phyloP scores from a whole-genome alignment of 257 asterid species.

The Solanum etuberosum region DNA sequence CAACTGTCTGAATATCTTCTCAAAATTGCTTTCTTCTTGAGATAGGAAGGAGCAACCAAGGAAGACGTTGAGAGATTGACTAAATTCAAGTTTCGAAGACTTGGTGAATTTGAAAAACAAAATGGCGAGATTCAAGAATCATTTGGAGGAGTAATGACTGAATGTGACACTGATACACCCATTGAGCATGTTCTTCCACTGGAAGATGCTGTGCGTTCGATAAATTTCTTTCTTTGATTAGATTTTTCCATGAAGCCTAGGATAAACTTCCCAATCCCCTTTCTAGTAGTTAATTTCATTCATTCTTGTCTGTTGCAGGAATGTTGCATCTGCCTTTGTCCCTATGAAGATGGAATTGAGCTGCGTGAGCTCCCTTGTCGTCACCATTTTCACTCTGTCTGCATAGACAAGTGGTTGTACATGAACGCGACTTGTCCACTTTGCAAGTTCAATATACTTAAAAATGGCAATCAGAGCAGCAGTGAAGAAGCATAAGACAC shows the following conservation, averaged over 20 bases:
- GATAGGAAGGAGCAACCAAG: conserved; percentile 97
- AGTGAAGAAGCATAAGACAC: conserved; percentile 53
- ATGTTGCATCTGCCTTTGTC: conserved; percentile 87
- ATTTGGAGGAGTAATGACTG: conserved; percentile 87
- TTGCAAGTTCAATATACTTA: conserved; percentile 87
- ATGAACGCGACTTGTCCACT: conserved; percentile 93
- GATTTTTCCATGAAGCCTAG: neutral
- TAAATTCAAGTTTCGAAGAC: conserved; percentile 64
- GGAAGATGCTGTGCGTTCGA: conserved; percentile 76
- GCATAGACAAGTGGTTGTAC: conserved; percentile 96
- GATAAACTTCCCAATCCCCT: neutral
- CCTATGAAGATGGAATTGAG: conserved; percentile 85
- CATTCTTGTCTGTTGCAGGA: conserved; percentile 41
- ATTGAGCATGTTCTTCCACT: conserved; percentile 70
- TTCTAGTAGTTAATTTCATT: neutral
- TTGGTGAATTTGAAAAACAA: conserved; percentile 89
- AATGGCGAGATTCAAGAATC: conserved; percentile 89
- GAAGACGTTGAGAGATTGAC: conserved; percentile 92
- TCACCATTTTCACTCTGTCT: conserved; percentile 79
- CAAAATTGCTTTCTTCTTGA: neutral
- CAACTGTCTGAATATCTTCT: neutral
- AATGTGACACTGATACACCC: conserved; percentile 67
- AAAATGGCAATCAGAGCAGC: conserved; percentile 50
- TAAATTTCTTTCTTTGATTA: neutral
- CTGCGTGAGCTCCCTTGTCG: conserved; percentile 94